These are phyloP conservation scores for Talaromyces borbonicus DNA, from an alignment of 495 filamentous ascomycete genomes.

Conservation along the genomic window DNA sequence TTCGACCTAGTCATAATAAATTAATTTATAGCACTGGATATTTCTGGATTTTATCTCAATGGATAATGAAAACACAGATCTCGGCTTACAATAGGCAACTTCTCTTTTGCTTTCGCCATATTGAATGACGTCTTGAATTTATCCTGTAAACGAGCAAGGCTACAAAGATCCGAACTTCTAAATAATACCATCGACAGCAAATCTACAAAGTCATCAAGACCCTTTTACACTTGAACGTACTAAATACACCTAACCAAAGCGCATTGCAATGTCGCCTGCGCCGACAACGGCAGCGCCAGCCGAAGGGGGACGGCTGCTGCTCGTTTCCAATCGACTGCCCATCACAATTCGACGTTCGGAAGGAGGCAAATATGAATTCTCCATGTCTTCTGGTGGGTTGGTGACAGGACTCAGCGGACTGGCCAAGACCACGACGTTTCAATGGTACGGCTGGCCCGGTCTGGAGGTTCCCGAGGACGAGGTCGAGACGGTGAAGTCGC, in stretches of 20 bases:
- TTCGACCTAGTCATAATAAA: too few relatives aligned
- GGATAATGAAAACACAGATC: too few relatives aligned
- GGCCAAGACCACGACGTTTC: constrained; percentile 83
- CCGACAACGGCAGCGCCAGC: neutral
- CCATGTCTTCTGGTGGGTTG: constrained; percentile 90
- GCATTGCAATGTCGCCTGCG: constrained; percentile 2
- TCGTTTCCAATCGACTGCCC: constrained; percentile 87
- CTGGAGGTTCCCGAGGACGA: constrained; percentile 72
- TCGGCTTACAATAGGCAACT: too few relatives aligned
- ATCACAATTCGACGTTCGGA: constrained; percentile 91
- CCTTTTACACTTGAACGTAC: too few relatives aligned
- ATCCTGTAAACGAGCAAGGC: too few relatives aligned
- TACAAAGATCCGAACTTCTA: too few relatives aligned
- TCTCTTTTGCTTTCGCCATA: too few relatives aligned
- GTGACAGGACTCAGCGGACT: constrained; percentile 85
- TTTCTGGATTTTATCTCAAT: too few relatives aligned
- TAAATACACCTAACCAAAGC: too few relatives aligned
- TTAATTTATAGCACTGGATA: too few relatives aligned
- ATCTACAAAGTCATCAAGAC: neutral
- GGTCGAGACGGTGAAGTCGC: constrained; percentile 48
- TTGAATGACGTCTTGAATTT: too few relatives aligned
- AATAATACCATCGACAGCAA: neutral
- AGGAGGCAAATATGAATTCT: constrained; percentile 74
- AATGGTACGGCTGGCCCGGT: constrained; percentile 98
- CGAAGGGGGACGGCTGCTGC: constrained; percentile 44